Evolutionary conservation across 129 eudicot genomes (phyloP).

Genomic region (Centella asiatica): DNA sequence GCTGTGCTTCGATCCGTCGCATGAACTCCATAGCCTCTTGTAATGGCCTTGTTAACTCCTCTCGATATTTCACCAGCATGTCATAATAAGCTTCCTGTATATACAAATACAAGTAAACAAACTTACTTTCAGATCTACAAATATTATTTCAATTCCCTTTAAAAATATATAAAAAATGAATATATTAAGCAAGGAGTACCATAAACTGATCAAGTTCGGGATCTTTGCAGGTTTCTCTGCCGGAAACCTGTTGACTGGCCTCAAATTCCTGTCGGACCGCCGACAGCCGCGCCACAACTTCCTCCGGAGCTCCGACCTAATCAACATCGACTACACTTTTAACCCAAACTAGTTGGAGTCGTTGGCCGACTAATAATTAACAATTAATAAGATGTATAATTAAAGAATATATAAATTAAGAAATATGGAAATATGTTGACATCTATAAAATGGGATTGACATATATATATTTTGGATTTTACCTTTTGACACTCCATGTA

Average conservation of each 20-base stretch:
- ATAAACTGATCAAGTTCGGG: conserved; percentile 96
- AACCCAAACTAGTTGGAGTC: too few species aligned
- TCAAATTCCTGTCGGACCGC: conserved; percentile 74
- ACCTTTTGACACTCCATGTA: conserved; percentile 96
- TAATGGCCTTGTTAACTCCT: conserved; percentile 79
- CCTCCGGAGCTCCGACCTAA: conserved; percentile 94
- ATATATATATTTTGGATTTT: too few species aligned
- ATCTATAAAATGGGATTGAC: too few species aligned
- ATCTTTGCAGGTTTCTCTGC: conserved; percentile 53
- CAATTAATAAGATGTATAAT: background rate
- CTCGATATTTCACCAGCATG: conserved; percentile 84
- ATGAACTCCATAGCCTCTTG: conserved; percentile 97
- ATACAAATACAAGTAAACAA: too few species aligned
- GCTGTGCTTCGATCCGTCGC: conserved; percentile 77
- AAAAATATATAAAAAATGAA: background rate
- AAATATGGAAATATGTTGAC: too few species aligned
- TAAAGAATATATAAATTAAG: too few species aligned
- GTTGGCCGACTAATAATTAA: background rate
- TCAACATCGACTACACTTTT: background rate
- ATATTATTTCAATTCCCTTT: background rate
- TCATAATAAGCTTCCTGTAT: conserved; percentile 84
- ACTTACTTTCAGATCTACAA: background rate
- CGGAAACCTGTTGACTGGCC: conserved; percentile 50
- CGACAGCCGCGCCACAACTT: conserved; percentile 59
- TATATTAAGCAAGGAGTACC: conserved; percentile 24